Conservation (phyloP, 2,329 filamentous ascomycete species). For the Boeremia exigua region DNA sequence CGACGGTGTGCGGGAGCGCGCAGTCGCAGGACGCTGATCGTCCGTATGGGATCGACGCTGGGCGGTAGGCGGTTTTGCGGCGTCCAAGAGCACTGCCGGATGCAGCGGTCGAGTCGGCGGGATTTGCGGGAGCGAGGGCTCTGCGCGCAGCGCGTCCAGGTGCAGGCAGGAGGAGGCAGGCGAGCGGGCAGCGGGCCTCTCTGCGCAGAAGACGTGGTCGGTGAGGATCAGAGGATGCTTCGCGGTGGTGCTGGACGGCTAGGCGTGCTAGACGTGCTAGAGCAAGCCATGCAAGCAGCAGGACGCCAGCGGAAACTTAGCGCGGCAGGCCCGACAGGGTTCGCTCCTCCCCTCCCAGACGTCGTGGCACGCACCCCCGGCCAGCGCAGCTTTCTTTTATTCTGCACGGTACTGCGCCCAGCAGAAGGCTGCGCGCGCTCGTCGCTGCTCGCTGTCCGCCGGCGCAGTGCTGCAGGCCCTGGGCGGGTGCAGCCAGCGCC, state of each 20-base stretch:
- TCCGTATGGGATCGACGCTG: conserved; percentile 13
- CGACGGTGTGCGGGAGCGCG: conserved; percentile 3
- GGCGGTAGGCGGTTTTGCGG: conserved; percentile 11
- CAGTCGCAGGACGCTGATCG: conserved; percentile 11
- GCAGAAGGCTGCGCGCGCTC: no score
- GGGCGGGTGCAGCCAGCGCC: no score
- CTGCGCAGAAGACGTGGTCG: conserved; percentile 5
- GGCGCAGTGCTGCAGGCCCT: no score
- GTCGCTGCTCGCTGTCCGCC: no score
- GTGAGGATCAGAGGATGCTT: conserved; percentile 1
- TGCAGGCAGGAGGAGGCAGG: not conserved
- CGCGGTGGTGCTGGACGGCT: no score
- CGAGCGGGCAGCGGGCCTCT: conserved; percentile 7
- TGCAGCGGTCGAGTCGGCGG: conserved; percentile 8
- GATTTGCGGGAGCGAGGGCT: not conserved
- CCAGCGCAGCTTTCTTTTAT: not conserved
- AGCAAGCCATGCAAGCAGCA: conserved; percentile 10
- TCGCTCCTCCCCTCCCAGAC: not conserved
- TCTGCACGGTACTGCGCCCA: not conserved
- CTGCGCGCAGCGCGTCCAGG: conserved; percentile 12
- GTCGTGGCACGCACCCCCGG: conserved; percentile 1
- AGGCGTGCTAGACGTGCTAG: conserved; percentile 1
- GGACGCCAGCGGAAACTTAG: conserved; percentile 4
- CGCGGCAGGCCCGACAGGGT: conserved; percentile 8
- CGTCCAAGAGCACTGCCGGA: conserved; percentile 4